Percentiles rank a stretch among this genome's conserved stretches.
Evolutionary conservation across 257 asterid genomes (phyloP).

Genomic region (Plantago major): DNA sequence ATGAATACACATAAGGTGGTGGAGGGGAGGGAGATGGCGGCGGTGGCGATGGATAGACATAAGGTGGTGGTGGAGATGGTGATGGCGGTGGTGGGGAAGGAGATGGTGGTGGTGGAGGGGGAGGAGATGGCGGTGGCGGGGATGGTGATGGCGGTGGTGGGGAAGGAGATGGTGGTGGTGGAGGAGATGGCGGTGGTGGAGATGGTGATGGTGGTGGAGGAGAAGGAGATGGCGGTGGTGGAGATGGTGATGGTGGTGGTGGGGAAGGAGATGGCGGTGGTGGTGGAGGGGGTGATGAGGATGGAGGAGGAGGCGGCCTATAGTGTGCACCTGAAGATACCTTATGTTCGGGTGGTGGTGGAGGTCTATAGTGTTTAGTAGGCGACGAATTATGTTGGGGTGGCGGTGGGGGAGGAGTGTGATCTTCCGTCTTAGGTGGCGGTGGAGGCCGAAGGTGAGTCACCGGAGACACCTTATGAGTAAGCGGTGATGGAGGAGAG

Average conservation of each 20-base stretch:
- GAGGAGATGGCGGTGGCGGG: constrained; percentile 20
- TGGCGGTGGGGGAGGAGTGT: constrained; percentile 24
- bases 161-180: constrained; percentile 17
- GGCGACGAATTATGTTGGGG: constrained; percentile 15
- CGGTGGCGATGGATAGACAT: constrained; percentile 16
- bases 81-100: neutral
- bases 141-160: constrained; percentile 13
- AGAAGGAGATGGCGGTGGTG: constrained; percentile 9
- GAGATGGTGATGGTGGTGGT: constrained; percentile 22
- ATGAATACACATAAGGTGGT: constrained; percentile 17
- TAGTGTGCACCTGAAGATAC: too few relatives aligned
- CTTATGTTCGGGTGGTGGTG: too few relatives aligned
- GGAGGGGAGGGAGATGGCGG: constrained; percentile 25
- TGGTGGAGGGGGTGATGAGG: constrained; percentile 20
- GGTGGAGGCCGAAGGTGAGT: neutral
- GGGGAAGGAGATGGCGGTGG: constrained; percentile 11
- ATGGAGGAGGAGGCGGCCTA: too few relatives aligned
- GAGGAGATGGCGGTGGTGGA: neutral
- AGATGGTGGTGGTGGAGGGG: constrained; percentile 9
- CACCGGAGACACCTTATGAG: too few relatives aligned
- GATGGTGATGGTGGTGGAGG: neutral
- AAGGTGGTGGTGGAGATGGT: constrained; percentile 3
- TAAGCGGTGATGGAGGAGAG: too few relatives aligned
- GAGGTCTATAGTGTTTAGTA: neutral
- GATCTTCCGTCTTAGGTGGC: neutral